Evolutionary conservation across 176 grass and related monocot species (phyloP).

Genomic region (Rhipidocladum racemiflorum): DNA sequence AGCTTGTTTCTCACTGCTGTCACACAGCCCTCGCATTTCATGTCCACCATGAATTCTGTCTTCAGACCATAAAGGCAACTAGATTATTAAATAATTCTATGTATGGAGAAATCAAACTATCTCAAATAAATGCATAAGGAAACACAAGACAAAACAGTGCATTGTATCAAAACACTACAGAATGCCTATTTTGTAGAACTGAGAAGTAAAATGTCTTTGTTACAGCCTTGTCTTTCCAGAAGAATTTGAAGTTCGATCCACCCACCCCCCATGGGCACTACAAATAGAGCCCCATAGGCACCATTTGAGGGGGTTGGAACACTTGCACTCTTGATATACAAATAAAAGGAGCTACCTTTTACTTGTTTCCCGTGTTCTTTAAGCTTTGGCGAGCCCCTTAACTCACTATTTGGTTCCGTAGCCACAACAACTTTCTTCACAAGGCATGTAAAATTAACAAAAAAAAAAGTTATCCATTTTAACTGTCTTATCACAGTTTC

Average conservation of each 20-base stretch:
- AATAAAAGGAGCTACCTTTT: too few species aligned
- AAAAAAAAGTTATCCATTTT: neutral
- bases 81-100: constrained; percentile 4
- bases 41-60: constrained; percentile 99
- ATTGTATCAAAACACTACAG: neutral
- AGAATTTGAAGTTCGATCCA: neutral
- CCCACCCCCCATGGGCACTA: too few species aligned
- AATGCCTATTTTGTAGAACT: neutral
- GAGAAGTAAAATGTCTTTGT: neutral
- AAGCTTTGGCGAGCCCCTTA: too few species aligned
- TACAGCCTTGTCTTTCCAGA: neutral
- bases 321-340: too few species aligned
- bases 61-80: constrained; percentile 40
- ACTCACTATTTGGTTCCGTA: too few species aligned
- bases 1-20: constrained; percentile 69
- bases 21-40: constrained; percentile 93
- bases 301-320: too few species aligned
- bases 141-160: neutral
- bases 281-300: too few species aligned
- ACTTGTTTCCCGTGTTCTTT: too few species aligned
- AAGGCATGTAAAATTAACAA: neutral
- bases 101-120: neutral
- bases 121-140: neutral
- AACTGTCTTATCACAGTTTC: neutral
- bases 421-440: neutral